phyloP scores from a whole-genome alignment of 306 rosid genomes.

The Luffa acutangula region DNA sequence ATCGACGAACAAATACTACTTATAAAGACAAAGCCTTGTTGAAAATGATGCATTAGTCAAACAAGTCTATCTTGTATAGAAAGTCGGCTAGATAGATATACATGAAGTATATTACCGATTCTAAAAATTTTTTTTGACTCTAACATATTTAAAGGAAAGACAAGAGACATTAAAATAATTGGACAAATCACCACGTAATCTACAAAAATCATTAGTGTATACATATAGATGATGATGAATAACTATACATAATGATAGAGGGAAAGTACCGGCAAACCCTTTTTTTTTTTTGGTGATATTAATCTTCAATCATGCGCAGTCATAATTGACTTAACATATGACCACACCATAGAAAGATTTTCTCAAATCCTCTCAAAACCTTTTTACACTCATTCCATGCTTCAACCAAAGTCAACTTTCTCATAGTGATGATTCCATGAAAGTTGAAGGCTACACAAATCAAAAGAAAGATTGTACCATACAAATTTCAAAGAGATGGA shows the following conservation, averaged over 20 bases:
- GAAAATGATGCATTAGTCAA: neutral
- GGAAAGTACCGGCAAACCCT: neutral
- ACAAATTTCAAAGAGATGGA: neutral
- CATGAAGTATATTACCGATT: too few relatives aligned
- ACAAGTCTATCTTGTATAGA: neutral
- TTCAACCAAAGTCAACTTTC: neutral
- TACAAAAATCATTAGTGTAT: neutral
- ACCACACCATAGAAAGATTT: neutral
- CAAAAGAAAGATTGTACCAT: neutral
- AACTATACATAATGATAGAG: neutral
- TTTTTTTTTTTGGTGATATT: neutral
- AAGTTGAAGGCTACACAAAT: neutral
- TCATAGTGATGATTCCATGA: neutral
- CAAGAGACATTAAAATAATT: neutral
- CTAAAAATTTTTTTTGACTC: neutral
- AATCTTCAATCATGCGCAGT: neutral
- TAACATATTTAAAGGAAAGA: neutral
- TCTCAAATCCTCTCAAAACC: neutral
- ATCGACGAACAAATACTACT: too few relatives aligned
- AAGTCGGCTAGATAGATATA: neutral
- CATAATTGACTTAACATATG: neutral
- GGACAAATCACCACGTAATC: neutral
- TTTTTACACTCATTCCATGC: neutral
- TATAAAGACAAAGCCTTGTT: neutral
- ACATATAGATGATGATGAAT: neutral